These are phyloP conservation scores for Erythrobasidium yunnanense DNA, from an alignment of 768 basidiomycete genomes.

Conservation along the genomic window DNA sequence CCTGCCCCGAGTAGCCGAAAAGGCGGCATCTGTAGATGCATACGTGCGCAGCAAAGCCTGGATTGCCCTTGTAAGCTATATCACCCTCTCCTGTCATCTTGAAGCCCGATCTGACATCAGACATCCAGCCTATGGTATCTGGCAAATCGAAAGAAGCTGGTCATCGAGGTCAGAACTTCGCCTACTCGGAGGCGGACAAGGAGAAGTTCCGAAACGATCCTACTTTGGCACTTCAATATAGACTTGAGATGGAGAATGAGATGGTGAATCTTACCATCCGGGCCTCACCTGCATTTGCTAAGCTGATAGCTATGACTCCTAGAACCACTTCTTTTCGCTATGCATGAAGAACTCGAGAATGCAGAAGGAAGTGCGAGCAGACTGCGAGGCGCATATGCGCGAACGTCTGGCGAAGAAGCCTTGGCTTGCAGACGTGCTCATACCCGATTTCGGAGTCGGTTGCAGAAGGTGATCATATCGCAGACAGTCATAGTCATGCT, in stretches of 20 bases:
- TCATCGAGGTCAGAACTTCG: slow-evolving; percentile 28
- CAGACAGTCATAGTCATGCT: neutral
- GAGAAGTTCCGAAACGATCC: slow-evolving; percentile 28
- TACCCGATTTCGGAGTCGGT: slow-evolving; percentile 25
- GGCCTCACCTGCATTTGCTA: too few species aligned
- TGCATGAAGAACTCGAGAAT: slow-evolving; percentile 16
- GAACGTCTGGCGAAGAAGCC: neutral
- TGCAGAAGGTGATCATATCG: neutral
- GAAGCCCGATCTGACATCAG: too few species aligned
- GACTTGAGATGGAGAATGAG: slow-evolving; percentile 16
- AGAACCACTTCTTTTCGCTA: slow-evolving; percentile 19
- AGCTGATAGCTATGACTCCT: too few species aligned
- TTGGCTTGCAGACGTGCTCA: slow-evolving; percentile 13
- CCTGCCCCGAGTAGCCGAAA: slow-evolving; percentile 28
- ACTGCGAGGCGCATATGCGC: slow-evolving; percentile 20
- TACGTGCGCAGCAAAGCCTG: slow-evolving; percentile 29
- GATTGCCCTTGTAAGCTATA: neutral
- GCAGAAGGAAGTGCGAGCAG: slow-evolving; percentile 17
- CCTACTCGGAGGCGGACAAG: slow-evolving; percentile 29
- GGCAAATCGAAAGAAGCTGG: slow-evolving; percentile 31
- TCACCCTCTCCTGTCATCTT: neutral
- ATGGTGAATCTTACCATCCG: neutral
- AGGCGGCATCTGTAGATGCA: slow-evolving; percentile 19
- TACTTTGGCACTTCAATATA: slow-evolving; percentile 2
- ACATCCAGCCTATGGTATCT: neutral